These are phyloP conservation scores for Cymodocea nodosa DNA, from an alignment of 116 monocot species.

Conservation along the genomic window DNA sequence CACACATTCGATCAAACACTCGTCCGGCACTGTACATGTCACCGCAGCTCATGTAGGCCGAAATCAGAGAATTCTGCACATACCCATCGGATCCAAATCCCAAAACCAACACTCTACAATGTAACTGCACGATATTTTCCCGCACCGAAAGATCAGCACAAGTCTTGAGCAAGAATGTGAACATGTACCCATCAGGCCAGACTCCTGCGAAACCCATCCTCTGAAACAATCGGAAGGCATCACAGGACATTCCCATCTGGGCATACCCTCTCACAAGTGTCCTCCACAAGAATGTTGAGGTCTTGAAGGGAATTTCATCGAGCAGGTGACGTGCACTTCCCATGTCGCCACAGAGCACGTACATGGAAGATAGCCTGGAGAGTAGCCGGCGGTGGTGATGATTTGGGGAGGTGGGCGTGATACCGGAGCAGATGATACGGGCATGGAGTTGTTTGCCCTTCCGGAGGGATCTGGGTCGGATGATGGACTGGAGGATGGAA, in stretches of 20 bases:
- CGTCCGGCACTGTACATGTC: constrained; percentile 8
- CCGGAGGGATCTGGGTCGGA: constrained; percentile 9
- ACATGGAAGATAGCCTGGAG: constrained; percentile 13
- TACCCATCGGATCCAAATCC: constrained; percentile 31
- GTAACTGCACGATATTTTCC: constrained; percentile 8
- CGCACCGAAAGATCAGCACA: constrained; percentile 15
- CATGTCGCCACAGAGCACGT: constrained; percentile 13
- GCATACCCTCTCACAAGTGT: constrained; percentile 25
- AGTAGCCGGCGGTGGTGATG: neutral
- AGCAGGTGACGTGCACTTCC: constrained; percentile 23
- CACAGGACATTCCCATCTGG: neutral
- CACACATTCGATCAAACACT: constrained; percentile 36
- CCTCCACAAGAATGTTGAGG: constrained; percentile 33
- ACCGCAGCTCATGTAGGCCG: constrained; percentile 43
- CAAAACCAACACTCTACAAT: constrained; percentile 19
- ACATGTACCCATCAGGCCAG: constrained; percentile 36
- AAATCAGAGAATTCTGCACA: constrained; percentile 41
- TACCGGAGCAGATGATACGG: constrained; percentile 13
- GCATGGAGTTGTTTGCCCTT: constrained; percentile 19
- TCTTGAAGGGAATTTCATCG: constrained; percentile 15
- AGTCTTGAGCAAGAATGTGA: constrained; percentile 39
- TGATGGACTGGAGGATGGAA: constrained; percentile 11
- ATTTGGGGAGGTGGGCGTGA: constrained; percentile 3
- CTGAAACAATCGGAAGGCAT: constrained; percentile 21
- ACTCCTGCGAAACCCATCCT: constrained; percentile 14